phyloP scores from a whole-genome alignment of 2,329 filamentous ascomycete species.

The Trichoderma endophyticum region DNA sequence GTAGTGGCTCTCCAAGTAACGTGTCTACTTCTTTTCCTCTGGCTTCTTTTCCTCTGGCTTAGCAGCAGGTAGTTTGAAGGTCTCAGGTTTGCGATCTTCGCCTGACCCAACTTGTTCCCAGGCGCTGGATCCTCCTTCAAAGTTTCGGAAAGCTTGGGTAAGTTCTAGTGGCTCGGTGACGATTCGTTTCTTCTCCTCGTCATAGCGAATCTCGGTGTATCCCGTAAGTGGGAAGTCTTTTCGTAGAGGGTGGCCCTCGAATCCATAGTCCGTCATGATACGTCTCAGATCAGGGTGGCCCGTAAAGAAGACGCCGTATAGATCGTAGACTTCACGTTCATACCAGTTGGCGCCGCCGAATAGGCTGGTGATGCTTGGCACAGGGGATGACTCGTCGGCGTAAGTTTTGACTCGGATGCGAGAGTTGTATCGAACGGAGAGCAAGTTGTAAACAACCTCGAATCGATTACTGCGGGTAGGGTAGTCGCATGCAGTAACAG shows the following conservation, averaged over 20 bases:
- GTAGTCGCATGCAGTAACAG: constrained; percentile 93
- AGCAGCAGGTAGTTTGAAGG: constrained; percentile 90
- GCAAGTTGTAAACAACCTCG: constrained; percentile 95
- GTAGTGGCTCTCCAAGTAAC: not conserved
- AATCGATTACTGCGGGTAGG: constrained; percentile 94
- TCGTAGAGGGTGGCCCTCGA: constrained; percentile 93
- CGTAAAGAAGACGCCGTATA: constrained; percentile 96
- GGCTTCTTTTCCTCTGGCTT: constrained; percentile 93
- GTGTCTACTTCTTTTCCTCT: constrained; percentile 73
- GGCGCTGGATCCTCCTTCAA: constrained; percentile 78
- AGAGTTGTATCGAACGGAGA: constrained; percentile 93
- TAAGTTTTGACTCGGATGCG: constrained; percentile 98
- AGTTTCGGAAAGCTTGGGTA: constrained; percentile 98
- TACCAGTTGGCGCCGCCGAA: constrained; percentile 99
- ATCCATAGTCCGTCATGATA: constrained; percentile 99
- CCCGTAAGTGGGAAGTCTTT: constrained; percentile 98
- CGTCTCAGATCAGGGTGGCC: constrained; percentile 92
- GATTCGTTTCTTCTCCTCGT: constrained; percentile 99
- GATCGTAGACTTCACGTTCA: constrained; percentile 94
- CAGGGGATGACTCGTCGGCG: constrained; percentile 89
- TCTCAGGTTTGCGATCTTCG: constrained; percentile 74
- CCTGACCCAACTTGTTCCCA: constrained; percentile 68
- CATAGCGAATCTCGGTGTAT: constrained; percentile 96
- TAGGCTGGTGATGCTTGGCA: constrained; percentile 80
- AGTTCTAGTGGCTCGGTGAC: constrained; percentile 96